Evolutionary conservation across 75 land plant genomes (phyloP).

Genomic region (Picea sitchensis): DNA sequence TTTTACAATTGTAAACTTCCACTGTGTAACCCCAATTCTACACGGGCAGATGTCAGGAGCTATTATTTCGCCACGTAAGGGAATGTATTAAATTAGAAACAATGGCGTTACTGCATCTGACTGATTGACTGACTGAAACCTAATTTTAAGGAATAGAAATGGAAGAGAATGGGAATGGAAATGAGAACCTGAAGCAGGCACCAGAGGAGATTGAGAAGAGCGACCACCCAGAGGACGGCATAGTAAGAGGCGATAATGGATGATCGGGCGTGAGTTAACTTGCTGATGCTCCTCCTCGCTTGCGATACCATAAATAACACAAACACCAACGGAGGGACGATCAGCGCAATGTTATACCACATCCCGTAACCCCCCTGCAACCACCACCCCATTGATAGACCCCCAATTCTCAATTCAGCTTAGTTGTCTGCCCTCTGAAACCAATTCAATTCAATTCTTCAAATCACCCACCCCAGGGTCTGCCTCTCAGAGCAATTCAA

Average conservation of each 20-base stretch:
- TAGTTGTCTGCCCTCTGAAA: no score
- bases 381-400: no score
- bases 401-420: no score
- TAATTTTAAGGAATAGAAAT: background rate
- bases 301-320: conserved; percentile 58
- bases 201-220: conserved; percentile 82
- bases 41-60: no score
- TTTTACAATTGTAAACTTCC: background rate
- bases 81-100: no score
- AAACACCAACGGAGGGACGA: conserved; percentile 61
- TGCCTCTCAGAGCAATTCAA: no score
- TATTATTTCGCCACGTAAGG: no score
- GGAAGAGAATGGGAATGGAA: background rate
- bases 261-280: conserved; percentile 59
- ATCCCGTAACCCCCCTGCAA: conserved; percentile 28
- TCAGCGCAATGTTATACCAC: conserved; percentile 42
- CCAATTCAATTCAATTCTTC: no score
- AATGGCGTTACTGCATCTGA: no score
- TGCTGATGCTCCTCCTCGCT: conserved; percentile 51
- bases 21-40: background rate
- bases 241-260: conserved; percentile 81
- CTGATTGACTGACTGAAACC: background rate
- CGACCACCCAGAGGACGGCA: conserved; percentile 71
- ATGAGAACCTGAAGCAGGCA: conserved; percentile 62
- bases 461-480: no score